These are phyloP conservation scores for Uronychia setigera DNA, from an alignment of 73 alveolate species.

Conservation along the genomic window DNA sequence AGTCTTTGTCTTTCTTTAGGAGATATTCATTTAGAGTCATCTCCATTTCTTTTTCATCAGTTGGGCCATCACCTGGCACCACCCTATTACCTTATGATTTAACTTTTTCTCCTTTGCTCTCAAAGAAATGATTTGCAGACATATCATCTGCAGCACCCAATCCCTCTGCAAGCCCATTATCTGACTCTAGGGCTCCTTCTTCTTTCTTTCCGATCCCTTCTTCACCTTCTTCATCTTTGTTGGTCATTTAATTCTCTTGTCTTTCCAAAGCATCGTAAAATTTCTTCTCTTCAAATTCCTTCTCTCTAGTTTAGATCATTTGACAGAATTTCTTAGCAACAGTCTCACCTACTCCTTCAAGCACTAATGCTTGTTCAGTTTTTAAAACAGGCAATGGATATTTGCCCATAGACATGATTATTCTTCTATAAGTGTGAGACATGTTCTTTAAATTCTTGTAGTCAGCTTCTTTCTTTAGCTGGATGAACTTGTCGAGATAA, in stretches of 20 bases:
- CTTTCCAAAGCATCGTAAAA: neutral
- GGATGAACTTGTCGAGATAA: conserved; percentile 28
- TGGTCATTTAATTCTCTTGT: conserved; percentile 5
- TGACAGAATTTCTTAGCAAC: conserved; percentile 29
- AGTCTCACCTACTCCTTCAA: conserved; percentile 69
- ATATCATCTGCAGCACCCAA: neutral
- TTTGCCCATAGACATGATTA: conserved; percentile 39
- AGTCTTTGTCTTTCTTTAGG: conserved; percentile 3
- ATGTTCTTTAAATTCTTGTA: neutral
- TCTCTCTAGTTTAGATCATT: conserved; percentile 37
- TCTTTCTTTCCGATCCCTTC: neutral
- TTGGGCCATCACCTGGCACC: conserved; percentile 4
- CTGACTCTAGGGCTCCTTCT: neutral
- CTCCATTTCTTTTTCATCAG: neutral
- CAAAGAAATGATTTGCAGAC: conserved; percentile 13
- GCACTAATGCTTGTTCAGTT: conserved; percentile 22
- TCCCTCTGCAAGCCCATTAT: neutral
- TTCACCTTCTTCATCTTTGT: conserved; percentile 9
- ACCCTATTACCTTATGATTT: conserved; percentile 2
- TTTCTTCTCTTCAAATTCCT: conserved; percentile 33
- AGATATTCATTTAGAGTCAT: conserved; percentile 27
- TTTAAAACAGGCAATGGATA: conserved; percentile 61
- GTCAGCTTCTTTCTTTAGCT: conserved; percentile 30
- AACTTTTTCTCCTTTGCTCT: conserved; percentile 4
- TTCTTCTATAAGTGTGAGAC: conserved; percentile 38